Conservation (phyloP, 2,329 filamentous ascomycete species). For the Phoma sp. region DNA sequence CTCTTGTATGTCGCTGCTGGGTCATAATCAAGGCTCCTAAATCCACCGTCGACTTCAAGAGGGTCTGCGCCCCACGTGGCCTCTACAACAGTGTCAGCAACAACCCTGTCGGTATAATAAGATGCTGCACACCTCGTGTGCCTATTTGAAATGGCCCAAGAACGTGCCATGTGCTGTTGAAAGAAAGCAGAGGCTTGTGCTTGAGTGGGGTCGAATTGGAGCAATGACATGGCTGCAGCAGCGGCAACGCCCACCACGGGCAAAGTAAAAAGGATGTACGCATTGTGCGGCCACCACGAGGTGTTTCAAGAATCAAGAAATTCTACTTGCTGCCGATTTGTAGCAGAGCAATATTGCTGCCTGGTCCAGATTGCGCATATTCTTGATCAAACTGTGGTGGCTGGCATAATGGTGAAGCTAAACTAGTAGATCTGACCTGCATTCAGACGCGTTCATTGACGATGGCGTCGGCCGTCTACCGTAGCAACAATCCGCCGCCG, state of each 20-base stretch:
- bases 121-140: slow-evolving; percentile 58
- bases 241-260: slow-evolving; percentile 3
- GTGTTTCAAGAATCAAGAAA: neutral
- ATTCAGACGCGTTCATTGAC: slow-evolving; percentile 28
- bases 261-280: neutral
- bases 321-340: neutral
- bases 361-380: neutral
- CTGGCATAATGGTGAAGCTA: slow-evolving; percentile 13
- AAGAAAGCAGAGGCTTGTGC: slow-evolving; percentile 33
- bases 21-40: slow-evolving; percentile 55
- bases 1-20: slow-evolving; percentile 54
- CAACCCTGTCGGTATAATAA: neutral
- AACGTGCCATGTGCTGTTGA: slow-evolving; percentile 56
- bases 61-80: slow-evolving; percentile 66
- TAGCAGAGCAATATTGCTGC: neutral
- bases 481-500: slow-evolving; percentile 26
- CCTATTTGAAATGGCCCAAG: slow-evolving; percentile 65
- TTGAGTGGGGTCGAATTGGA: slow-evolving; percentile 28
- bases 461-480: slow-evolving; percentile 15
- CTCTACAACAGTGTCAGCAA: slow-evolving; percentile 50
- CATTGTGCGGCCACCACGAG: neutral
- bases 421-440: slow-evolving; percentile 25
- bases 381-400: slow-evolving; percentile 18
- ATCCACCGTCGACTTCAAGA: slow-evolving; percentile 61
- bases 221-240: slow-evolving; percentile 25